Evolutionary conservation across 176 grass and related monocot genomes (phyloP).

Genomic region (Otatea glauca): DNA sequence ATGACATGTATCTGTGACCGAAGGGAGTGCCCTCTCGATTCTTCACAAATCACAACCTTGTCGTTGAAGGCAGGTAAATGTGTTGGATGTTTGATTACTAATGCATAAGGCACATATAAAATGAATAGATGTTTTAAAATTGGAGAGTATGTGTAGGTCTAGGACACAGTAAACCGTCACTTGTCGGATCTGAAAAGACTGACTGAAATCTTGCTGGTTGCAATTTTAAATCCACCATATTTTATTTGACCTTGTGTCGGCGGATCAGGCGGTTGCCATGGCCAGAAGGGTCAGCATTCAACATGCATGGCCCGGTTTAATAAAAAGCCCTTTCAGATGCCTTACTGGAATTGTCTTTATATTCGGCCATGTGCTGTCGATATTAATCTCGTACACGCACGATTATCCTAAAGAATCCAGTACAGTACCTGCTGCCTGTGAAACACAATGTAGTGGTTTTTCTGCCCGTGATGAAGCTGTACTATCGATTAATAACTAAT

Average conservation of each 20-base stretch:
- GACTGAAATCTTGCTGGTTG: constrained; percentile 7
- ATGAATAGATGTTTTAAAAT: background rate
- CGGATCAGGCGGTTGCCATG: constrained; percentile 53
- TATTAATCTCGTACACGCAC: constrained; percentile 19
- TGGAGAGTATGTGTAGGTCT: background rate
- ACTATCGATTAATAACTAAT: constrained; percentile 5
- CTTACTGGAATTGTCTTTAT: constrained; percentile 53
- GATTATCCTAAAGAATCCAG: constrained; percentile 44
- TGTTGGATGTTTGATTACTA: constrained; percentile 41
- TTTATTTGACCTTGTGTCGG: constrained; percentile 44
- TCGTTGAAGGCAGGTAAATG: constrained; percentile 21
- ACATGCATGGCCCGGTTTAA: constrained; percentile 50
- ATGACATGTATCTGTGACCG: too few relatives aligned
- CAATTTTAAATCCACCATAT: constrained; percentile 30
- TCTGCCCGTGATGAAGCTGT: constrained; percentile 15
- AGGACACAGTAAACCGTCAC: constrained; percentile 5
- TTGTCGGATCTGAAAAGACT: constrained; percentile 27
- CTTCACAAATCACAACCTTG: constrained; percentile 45
- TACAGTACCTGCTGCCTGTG: constrained; percentile 34
- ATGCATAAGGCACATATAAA: constrained; percentile 13
- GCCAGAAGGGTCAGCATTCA: constrained; percentile 39
- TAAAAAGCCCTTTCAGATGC: constrained; percentile 26
- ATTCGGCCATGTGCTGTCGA: constrained; percentile 41
- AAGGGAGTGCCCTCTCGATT: background rate
- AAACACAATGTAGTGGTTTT: constrained; percentile 7